Evolutionary conservation across 2,329 filamentous ascomycete genomes (phyloP), one percentile per base, ranked within the genome.

Genomic region (Penicillium crustosum): DNA sequence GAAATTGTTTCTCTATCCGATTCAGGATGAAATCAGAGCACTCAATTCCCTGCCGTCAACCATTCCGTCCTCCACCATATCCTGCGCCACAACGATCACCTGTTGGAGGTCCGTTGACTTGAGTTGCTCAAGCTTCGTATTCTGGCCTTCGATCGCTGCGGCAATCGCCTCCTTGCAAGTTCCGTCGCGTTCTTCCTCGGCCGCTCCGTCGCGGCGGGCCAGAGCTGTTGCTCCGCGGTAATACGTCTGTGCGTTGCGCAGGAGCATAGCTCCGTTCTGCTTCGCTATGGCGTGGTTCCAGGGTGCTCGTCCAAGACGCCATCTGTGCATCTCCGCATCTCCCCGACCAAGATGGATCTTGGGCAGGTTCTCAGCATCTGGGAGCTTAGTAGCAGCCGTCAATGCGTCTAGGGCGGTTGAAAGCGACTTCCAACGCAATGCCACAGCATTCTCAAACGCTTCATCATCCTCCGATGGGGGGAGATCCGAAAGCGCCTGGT

Each of bases 211-310:
- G 51, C 74, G 70, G 31, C 68, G 68, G 5, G 75, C 75, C 8
- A 77, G 61, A 36, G 73, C 74, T 38, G 74, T 74, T 13, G 82
- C 83, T 39, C 83, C 83, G 21, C 81, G 78, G 64, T 84, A 86
- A 65, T 83, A 86, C 6, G 80, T 83, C 60, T 81, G 79, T 1
- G 84, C 82, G 62, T 86, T 86, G 54, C 78, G 79, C 38, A 83
- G 67, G 13, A 86, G 70, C 3, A 77, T 81, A 6, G 72, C 63
- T 4, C 71, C 74, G 64, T 82, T 81, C 48, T 77, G 77, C 27
- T 72, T 67, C 5, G 80, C 77, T 48, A 77, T 64, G 5, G 71
- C 65, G 49, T 80, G 75, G 25, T 74, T 72, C 66, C 69, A 77
- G 1, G 81, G 78, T 3, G 77, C 63, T 38, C 75, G 70, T 6